Evolutionary conservation across 305 asterid species (phyloP), one percentile per base, ranked within the genome.

Genomic region (Fraxinus floribunda): DNA sequence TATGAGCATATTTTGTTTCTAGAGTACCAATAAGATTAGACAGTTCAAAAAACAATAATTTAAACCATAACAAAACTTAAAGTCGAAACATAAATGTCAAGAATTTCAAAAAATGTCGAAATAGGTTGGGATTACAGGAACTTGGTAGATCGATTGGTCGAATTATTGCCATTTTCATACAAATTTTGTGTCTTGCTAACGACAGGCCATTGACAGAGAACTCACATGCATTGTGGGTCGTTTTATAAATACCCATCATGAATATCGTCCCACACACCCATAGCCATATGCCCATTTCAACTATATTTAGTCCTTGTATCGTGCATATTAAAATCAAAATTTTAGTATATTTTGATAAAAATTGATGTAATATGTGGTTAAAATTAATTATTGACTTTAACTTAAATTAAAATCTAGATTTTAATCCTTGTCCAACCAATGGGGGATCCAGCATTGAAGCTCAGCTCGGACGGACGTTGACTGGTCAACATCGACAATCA

Each of bases 141-240:
- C 13, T 68, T 11, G 75, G 16, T 68, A 29, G 22, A 26, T 24
- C 5, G 60, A 52, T 16, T 35, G 39, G 72, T 39, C 78, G 80
- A 64, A 77, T 52, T 4, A 15, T 72, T 0, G 80, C 84, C 84
- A 86, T 71, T 81, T 81, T 49, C 87, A 71, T 76, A 79, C 81
- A 44, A 32, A 66, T 60, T 46, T n/a, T 74, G 64, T 80, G 57
- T 44, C 79, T 72, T 4, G 35, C 15, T 18, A 16, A 1, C 55
- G 60, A 41, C 77, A 3, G 60, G 70, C 80, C 83, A 30, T 85
- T 68, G 78, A 71, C 75, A 77, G 26, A n/a, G 38, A 84, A 82
- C 80, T 84, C 89, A 84, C 91, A 84, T 86, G 91, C 86, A 80
- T 70, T 57, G 89, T 83, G 89, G 91, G 91, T 84, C 89, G 77